phyloP scores from a whole-genome alignment of 768 basidiomycete genomes.

The Termitomyces sp. region DNA sequence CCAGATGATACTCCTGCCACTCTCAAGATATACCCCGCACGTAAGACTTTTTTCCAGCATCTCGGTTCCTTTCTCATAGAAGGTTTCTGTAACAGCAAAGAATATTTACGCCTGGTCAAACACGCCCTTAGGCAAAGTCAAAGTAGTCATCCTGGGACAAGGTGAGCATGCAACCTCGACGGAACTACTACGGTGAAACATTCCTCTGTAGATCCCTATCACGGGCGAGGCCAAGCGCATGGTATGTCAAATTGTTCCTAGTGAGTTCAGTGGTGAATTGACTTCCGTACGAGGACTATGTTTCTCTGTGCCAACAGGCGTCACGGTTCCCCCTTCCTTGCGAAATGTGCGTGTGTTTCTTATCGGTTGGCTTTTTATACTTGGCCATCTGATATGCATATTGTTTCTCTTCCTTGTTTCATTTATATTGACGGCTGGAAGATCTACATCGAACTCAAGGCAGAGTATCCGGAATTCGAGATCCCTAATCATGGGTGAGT shows the following conservation, averaged over 20 bases:
- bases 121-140: conserved; percentile 79
- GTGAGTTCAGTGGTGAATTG: neutral
- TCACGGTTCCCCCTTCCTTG: conserved; percentile 74
- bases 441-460: conserved; percentile 86
- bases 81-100: conserved; percentile 35
- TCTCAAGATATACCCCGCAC: conserved; percentile 70
- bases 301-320: conserved; percentile 85
- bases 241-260: conserved; percentile 36
- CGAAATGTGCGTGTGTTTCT: conserved; percentile 51
- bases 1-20: conserved; percentile 36
- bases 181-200: conserved; percentile 2
- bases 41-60: conserved; percentile 36
- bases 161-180: conserved; percentile 17
- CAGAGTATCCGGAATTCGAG: conserved; percentile 76
- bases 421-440: conserved; percentile 20
- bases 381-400: neutral
- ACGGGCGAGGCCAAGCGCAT: conserved; percentile 76
- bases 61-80: conserved; percentile 2
- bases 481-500: conserved; percentile 81
- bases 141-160: conserved; percentile 86
- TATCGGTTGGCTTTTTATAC: neutral
- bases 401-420: conserved; percentile 6
- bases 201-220: conserved; percentile 63
- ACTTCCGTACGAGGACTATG: conserved; percentile 52
- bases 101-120: conserved; percentile 92